Conservation (phyloP, 805 yeast genomes). For the Candida patagonica region DNA sequence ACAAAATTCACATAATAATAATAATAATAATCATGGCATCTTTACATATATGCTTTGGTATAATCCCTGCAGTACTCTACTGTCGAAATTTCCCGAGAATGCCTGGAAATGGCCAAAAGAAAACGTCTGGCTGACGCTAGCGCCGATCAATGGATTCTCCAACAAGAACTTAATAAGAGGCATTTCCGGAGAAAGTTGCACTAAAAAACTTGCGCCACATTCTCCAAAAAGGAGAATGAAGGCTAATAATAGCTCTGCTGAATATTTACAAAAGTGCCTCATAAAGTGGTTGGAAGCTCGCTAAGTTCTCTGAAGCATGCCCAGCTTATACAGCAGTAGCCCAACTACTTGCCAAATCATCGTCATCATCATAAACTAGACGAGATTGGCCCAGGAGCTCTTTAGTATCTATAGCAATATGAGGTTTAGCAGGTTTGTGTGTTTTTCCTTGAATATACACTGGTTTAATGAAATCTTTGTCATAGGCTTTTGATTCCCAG, state of each 20-base stretch:
- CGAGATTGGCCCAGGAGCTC: background rate
- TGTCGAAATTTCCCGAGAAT: constrained; percentile 52
- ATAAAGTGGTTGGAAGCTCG: no score
- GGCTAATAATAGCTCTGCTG: background rate
- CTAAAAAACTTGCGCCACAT: constrained; percentile 13
- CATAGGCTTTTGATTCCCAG: constrained; percentile 15
- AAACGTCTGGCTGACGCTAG: constrained; percentile 41
- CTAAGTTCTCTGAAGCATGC: no score
- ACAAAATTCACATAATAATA: background rate
- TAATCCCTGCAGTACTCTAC: constrained; percentile 36
- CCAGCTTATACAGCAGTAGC: background rate
- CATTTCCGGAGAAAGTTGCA: constrained; percentile 20
- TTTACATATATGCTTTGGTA: constrained; percentile 17
- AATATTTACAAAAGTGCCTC: background rate
- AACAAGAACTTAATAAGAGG: constrained; percentile 19
- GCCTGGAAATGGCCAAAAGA: constrained; percentile 67
- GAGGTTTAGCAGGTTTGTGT: background rate
- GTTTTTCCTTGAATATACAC: constrained; percentile 1
- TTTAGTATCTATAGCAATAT: background rate
- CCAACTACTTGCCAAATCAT: constrained; percentile 1
- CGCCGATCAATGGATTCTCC: constrained; percentile 36
- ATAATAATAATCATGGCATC: background rate
- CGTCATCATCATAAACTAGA: constrained; percentile 6
- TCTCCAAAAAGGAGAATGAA: background rate
- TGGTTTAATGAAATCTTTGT: constrained; percentile 15